Base-by-base conservation (phyloP, 805 yeast genomes). In the Ascoidea tarda region DNA sequence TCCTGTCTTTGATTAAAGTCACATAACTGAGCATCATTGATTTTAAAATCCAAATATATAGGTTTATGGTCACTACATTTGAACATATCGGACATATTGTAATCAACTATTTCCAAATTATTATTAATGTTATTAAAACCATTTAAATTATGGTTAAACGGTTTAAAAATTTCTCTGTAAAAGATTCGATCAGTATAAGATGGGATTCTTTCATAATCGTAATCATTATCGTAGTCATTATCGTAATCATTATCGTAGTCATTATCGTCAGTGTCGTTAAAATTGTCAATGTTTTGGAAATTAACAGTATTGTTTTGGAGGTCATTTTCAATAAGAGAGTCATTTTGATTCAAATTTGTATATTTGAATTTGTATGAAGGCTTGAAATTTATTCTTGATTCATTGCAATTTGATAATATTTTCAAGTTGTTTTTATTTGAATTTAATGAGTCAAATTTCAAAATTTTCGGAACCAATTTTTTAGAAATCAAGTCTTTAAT, bases 151-250 rank as follows among this genome's bases (percentile, higher is more conserved):
- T 46, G 49, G 31, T 50, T 54, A 49, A 49, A 54, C 32, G 49
- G 55, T 44, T 16, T 55, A 49, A 5, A 56, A 59, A 64, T 54
- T 4, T 65, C 63, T 1, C 72, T 63, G 60, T 66, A 72, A 21
- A 79, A 59, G 2, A 80, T 70, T 38, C 86, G 68, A 55, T 80
- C 86, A 0, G 84, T 79, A 60, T 79, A 80, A 0, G 83, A 76
- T 0, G 86, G 84, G 5, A 66, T 62, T 49, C 84, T 65, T 16
- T 59, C 63, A 4, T 58, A 48, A 50, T 69, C 70, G 47, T 62
- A 63, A 46, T 63, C 60, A 32, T 58, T 58, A 46, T 60, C 5
- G 5, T 49, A 33, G 5, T 16, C 47, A 44, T 32, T 49, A n/a
- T 33, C 46, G 45, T 42, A 38, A 31, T 42, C 47, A 16, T 49